phyloP scores from a whole-genome alignment of 2,329 filamentous ascomycete species.

The Neofusicoccum cordaticola region DNA sequence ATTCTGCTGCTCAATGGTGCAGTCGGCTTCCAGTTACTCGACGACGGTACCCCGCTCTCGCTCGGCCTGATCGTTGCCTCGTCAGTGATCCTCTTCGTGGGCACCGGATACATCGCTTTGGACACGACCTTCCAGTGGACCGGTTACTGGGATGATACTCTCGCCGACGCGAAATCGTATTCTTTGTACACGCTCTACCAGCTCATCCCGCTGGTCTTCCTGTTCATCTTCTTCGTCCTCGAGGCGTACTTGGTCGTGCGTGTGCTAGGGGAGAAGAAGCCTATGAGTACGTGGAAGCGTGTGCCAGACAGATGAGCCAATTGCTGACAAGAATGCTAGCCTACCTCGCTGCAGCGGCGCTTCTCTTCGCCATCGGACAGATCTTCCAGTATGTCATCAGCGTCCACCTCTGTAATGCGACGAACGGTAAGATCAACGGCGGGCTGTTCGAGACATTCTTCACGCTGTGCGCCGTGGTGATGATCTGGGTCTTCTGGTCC shows the following conservation, averaged over 20 bases:
- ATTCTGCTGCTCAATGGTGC: conserved; percentile 87
- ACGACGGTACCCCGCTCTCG: conserved; percentile 87
- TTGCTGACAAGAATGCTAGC: conserved; percentile 43
- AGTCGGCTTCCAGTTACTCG: conserved; percentile 88
- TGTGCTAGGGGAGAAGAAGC: conserved; percentile 81
- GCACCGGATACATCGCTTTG: conserved; percentile 91
- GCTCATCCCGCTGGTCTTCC: conserved; percentile 80
- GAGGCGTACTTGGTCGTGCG: conserved; percentile 80
- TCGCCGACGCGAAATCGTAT: conserved; percentile 63
- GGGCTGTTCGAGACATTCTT: conserved; percentile 91
- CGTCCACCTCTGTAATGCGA: conserved; percentile 82
- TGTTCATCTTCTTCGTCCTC: conserved; percentile 82
- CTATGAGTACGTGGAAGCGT: conserved; percentile 67
- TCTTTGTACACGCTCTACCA: conserved; percentile 94
- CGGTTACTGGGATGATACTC: conserved; percentile 62
- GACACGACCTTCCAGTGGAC: conserved; percentile 91
- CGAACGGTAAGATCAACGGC: conserved; percentile 83
- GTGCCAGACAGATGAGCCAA: not conserved
- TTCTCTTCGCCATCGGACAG: conserved; percentile 89
- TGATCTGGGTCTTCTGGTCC: conserved; percentile 95
- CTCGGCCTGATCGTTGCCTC: conserved; percentile 72
- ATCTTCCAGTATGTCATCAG: conserved; percentile 96
- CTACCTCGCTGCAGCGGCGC: conserved; percentile 68
- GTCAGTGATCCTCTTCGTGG: conserved; percentile 71
- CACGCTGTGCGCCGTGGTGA: conserved; percentile 77